Conservation (phyloP, 352 stramenopile species). For the Phytophthora fragariaefolia region DNA sequence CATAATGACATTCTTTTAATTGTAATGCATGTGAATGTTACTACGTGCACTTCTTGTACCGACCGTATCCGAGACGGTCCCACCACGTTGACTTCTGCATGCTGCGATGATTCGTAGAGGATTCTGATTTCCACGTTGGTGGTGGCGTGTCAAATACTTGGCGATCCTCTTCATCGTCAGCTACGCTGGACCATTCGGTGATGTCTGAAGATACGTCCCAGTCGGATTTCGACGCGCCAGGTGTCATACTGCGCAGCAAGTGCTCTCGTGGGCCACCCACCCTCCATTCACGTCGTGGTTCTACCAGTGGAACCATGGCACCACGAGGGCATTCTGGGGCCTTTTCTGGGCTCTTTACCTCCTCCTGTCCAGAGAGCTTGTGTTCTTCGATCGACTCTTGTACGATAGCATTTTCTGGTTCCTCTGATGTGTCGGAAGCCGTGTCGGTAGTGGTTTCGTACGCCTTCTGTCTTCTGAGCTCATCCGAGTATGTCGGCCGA, state of each 20-base stretch:
- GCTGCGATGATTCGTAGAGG: too few relatives aligned
- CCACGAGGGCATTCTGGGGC: not conserved
- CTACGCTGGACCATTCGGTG: conserved; percentile 18
- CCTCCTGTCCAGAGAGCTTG: too few relatives aligned
- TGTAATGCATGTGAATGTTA: too few relatives aligned
- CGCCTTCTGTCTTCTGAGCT: not conserved
- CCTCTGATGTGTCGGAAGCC: not conserved
- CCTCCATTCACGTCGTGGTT: not conserved
- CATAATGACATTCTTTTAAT: not conserved
- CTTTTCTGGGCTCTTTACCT: not conserved
- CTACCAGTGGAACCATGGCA: not conserved
- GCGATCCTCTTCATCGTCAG: conserved; percentile 16
- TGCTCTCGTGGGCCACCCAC: not conserved
- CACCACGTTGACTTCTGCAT: not conserved
- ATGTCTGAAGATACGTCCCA: conserved; percentile 9
- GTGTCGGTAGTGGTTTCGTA: not conserved
- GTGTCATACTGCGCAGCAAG: not conserved
- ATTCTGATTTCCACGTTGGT: not conserved
- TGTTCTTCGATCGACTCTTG: too few relatives aligned
- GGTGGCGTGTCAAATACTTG: not conserved
- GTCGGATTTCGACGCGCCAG: not conserved
- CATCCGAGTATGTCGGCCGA: not conserved
- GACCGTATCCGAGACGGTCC: conserved; percentile 8
- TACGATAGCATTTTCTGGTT: too few relatives aligned
- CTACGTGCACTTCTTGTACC: not conserved